A percentile compares a stretch with the other conserved stretches of the same genome.
These are phyloP conservation scores for Sphaerulina populicola DNA, from an alignment of 2,329 filamentous ascomycete genomes.

Conservation along the genomic window DNA sequence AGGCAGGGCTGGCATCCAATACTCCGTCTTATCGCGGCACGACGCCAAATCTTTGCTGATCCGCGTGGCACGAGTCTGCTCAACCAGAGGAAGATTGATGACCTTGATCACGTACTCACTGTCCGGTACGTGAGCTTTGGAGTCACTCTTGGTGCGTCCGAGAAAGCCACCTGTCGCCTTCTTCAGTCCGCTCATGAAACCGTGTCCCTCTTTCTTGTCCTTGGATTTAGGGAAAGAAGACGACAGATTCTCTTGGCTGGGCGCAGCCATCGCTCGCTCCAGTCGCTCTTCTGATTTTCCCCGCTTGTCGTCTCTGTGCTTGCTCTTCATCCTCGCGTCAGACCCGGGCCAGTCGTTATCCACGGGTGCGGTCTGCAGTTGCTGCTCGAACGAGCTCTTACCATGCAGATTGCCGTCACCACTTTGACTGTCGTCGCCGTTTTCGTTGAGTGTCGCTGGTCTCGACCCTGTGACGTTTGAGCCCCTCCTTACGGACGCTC, in stretches of 20 bases:
- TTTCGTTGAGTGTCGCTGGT: constrained; percentile 10
- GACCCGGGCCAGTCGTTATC: constrained; percentile 23
- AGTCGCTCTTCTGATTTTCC: constrained; percentile 31
- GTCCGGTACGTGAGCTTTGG: constrained; percentile 51
- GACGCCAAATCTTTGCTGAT: constrained; percentile 84
- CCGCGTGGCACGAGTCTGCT: constrained; percentile 82
- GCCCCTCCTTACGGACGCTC: constrained; percentile 28
- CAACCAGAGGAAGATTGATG: constrained; percentile 75
- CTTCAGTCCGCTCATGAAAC: constrained; percentile 26
- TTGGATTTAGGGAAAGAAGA: constrained; percentile 16
- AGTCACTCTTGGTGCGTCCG: constrained; percentile 54
- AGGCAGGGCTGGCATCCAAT: constrained; percentile 95
- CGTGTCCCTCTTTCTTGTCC: constrained; percentile 22
- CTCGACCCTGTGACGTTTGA: constrained; percentile 25
- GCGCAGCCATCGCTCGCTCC: constrained; percentile 23
- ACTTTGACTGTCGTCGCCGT: constrained; percentile 13
- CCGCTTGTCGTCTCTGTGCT: constrained; percentile 23
- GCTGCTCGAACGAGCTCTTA: constrained; percentile 21
- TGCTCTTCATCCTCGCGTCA: constrained; percentile 21
- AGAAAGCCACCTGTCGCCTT: constrained; percentile 27
- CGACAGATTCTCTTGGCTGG: constrained; percentile 24
- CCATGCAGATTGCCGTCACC: constrained; percentile 7
- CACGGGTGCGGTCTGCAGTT: constrained; percentile 26
- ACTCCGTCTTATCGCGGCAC: constrained; percentile 91
- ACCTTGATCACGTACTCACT: constrained; percentile 78